phyloP scores from a whole-genome alignment of 208 protist species.

The Leishmania tropica region DNA sequence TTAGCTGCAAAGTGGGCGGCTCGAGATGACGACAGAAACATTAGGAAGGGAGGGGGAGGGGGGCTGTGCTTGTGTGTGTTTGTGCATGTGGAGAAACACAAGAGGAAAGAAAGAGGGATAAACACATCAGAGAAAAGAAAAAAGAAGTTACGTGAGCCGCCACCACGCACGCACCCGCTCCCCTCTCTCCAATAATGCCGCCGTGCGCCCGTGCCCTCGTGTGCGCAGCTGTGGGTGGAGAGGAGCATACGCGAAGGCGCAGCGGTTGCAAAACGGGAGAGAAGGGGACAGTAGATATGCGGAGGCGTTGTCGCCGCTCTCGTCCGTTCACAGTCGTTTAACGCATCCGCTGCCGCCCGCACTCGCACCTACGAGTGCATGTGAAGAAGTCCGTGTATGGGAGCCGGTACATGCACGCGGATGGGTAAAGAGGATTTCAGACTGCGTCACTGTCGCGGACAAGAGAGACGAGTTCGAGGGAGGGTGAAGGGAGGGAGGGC shows the following conservation, averaged over 20 bases:
- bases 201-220: neutral
- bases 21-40: neutral
- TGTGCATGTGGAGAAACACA: neutral
- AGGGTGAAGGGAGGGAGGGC: neutral
- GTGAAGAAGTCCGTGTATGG: neutral
- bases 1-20: too few relatives aligned
- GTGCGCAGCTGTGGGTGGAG: neutral
- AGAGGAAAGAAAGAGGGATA: neutral
- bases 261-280: neutral
- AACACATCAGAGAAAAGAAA: neutral
- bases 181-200: neutral
- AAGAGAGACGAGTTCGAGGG: neutral
- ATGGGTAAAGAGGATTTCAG: neutral
- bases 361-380: neutral
- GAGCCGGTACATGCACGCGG: neutral
- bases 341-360: neutral
- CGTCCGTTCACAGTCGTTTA: neutral
- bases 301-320: neutral
- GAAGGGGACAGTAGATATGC: neutral
- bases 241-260: neutral
- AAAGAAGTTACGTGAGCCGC: neutral
- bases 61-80: too few relatives aligned
- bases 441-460: neutral
- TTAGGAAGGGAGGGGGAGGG: too few relatives aligned
- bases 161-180: neutral